Evolutionary conservation across 2,329 filamentous ascomycete species (phyloP), one percentile per base, ranked within the genome.

Genomic region (Cyclaneusma minus): DNA sequence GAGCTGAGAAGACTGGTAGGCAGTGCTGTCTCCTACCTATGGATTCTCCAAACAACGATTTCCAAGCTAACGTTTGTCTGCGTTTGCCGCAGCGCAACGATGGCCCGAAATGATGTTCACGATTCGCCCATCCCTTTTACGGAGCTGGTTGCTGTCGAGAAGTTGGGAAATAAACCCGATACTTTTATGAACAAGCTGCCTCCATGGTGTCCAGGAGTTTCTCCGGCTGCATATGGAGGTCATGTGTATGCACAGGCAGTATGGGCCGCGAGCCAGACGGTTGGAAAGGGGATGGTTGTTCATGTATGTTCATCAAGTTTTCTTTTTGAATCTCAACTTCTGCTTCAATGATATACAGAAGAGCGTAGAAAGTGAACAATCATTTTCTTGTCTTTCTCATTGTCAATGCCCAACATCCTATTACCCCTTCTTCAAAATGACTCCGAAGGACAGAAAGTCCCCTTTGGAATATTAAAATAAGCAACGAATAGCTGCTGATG

Each of bases 191-290:
- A 29, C 12, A 29, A 22, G 11, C 24, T 18, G 9, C 29, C 35
- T 6, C 23, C 35, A 9, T 39, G 28, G 21, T 19, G 29, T n/a
- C 32, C 35, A 8, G 30, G 34, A 4, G 24, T 28, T 14, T 16
- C 18, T n/a, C 30, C 29, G 5, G 38, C 40, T 2, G 48, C 53
- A 3, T 62, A 48, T 35, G 58, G 58, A 13, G 58, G 56, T 1
- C 52, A 58, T 36, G 55, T 60, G 6, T 60, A 57, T 30, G 47
- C 47, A 4, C 58, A 61, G 35, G 41, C 51, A 4, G 51, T 46
- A 4, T 34, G 54, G 29, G 55, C 52, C 1, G 54, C 50, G 6
- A 52, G 46, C 14, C 41, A 42, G 16, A 42, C 45, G 0, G 43
- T 54, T 24, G 40, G 37, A 6, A 46, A 49, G 10, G 40, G 41